phyloP scores from a whole-genome alignment of 345 rosid genomes.

The Leavenworthia alabamica region DNA sequence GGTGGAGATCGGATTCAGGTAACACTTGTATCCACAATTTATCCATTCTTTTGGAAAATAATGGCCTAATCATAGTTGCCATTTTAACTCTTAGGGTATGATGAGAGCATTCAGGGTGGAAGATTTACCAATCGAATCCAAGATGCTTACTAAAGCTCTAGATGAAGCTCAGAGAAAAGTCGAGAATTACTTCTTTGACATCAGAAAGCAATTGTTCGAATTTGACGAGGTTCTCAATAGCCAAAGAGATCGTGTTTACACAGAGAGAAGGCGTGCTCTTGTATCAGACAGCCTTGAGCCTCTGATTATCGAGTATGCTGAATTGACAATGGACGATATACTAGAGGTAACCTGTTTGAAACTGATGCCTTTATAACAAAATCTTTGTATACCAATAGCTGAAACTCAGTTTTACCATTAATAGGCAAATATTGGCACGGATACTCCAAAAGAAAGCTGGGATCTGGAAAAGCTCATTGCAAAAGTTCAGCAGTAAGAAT shows the following conservation, averaged over 20 bases:
- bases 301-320: slow-evolving; percentile 90
- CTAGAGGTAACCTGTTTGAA: slow-evolving; percentile 54
- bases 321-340: slow-evolving; percentile 94
- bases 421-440: slow-evolving; percentile 84
- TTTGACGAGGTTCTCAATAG: slow-evolving; percentile 93
- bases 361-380: neutral
- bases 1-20: slow-evolving; percentile 98
- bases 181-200: slow-evolving; percentile 91
- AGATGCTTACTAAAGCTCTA: slow-evolving; percentile 88
- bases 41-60: neutral
- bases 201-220: slow-evolving; percentile 86
- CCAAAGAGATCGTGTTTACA: slow-evolving; percentile 93
- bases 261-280: slow-evolving; percentile 95
- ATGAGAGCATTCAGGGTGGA: slow-evolving; percentile 96
- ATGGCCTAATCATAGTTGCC: slow-evolving; percentile 1
- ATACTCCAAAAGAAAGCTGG: slow-evolving; percentile 71
- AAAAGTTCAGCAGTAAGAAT: slow-evolving; percentile 78
- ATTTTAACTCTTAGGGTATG: slow-evolving; percentile 57
- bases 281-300: slow-evolving; percentile 75
- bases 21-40: slow-evolving; percentile 10
- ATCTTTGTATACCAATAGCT: neutral
- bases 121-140: slow-evolving; percentile 92
- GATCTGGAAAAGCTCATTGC: slow-evolving; percentile 87
- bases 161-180: slow-evolving; percentile 99
- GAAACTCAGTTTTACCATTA: neutral